Conservation (phyloP, 805 yeast genomes). For the Candida khao-thaluensis region DNA sequence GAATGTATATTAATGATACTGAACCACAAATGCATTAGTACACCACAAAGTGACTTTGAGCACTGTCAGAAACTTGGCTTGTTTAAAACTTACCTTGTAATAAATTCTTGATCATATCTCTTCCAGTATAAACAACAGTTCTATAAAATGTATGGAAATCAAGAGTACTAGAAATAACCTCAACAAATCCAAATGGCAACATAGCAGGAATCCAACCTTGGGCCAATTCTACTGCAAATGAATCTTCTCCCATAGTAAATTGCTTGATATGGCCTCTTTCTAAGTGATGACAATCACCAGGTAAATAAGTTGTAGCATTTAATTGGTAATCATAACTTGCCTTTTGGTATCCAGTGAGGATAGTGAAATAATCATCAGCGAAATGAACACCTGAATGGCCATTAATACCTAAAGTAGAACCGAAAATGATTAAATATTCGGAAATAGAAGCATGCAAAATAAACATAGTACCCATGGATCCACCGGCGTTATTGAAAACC, state of each 20-base stretch:
- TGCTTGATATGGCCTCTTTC: slow-evolving; percentile 74
- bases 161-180: slow-evolving; percentile 70
- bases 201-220: slow-evolving; percentile 99
- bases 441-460: slow-evolving; percentile 91
- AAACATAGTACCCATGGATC: slow-evolving; percentile 97
- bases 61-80: no score
- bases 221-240: slow-evolving; percentile 91
- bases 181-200: slow-evolving; percentile 94
- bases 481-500: slow-evolving; percentile 98
- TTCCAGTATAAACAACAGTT: slow-evolving; percentile 74
- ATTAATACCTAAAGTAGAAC: slow-evolving; percentile 91
- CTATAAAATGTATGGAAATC: slow-evolving; percentile 67
- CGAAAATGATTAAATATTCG: slow-evolving; percentile 91
- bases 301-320: slow-evolving; percentile 66
- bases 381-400: slow-evolving; percentile 96
- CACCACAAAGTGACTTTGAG: no score
- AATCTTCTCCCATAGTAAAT: slow-evolving; percentile 77
- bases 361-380: slow-evolving; percentile 97
- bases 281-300: slow-evolving; percentile 87
- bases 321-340: slow-evolving; percentile 70
- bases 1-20: no score
- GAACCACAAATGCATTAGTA: no score
- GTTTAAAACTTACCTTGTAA: slow-evolving; percentile 69
- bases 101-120: slow-evolving; percentile 72
- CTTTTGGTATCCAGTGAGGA: slow-evolving; percentile 71